Evolutionary conservation across 768 basidiomycete genomes (phyloP), one percentile per base, ranked within the genome.

Genomic region (Punctularia strigosozonata): DNA sequence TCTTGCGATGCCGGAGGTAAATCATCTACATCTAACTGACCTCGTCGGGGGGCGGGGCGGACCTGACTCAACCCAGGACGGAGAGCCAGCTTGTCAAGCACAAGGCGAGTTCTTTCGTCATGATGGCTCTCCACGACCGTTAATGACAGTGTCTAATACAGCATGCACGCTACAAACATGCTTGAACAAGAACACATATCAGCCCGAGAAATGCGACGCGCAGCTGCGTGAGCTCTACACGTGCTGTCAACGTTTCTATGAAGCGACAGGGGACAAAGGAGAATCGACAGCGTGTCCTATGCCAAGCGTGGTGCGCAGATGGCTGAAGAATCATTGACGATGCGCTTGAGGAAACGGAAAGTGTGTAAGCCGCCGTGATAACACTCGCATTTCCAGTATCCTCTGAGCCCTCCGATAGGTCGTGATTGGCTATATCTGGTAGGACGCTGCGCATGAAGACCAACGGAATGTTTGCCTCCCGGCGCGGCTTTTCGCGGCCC

Each of bases 161-260:
- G 81, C 81, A 0, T 84, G 81, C 49, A 54, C 62, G 17, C 59
- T 84, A 3, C 81, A 83, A 31, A 40, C 59, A 1, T 85, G 82
- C 50, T 61, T 84, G 22, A 66, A 65, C 38, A 74, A 68, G 43
- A 69, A 83, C 52, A 79, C 75, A 0, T 83, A 80, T 49, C 48
- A 46, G 2, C 80, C 77, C 0, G 78, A 80, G 15, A 74, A 67
- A 44, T 85, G 82, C 49, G 61, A 75, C 31, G 49, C 57, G 6
- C 51, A 65, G 8, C 49, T 83, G 17, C 59, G 68, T 37, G 61
- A 57, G 18, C 63, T 85, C 14, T 84, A 84, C 50, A 41, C 50
- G 41, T 84, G 82, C 45, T 85, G 82, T 49, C 60, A 68, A 31
- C 40, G 50, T 20, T 70, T 83, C 65, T 77, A 83, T 53, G 59